Evolutionary conservation across 805 yeast genomes (phyloP), one percentile per base, ranked within the genome.

Genomic region (Isabelozyma gotoi): DNA sequence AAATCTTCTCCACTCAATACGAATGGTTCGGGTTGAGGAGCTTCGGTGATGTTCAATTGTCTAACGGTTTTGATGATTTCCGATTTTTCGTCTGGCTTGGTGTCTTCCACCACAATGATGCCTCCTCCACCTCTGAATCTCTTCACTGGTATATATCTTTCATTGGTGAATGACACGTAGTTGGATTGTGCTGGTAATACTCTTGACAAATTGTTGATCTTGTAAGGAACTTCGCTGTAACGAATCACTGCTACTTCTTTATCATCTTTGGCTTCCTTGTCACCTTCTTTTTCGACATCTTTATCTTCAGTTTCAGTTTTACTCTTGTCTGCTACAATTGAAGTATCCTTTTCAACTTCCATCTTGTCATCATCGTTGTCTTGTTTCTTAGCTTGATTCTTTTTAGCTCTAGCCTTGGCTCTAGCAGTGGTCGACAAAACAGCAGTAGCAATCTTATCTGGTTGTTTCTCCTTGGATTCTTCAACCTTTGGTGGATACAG

Each of bases 351-450:
- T 21, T 50, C 76, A 5, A 69, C 59, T 11, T 74, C 79, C 76
- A 73, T 69, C 21, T 67, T 65, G 5, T 54, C 68, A 44, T 74
- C 71, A 36, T 80, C 78, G 60, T 79, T 69, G 55, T 76, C 78
- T 55, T 74, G 71, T 58, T 77, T 76, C 52, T 73, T 73, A 36
- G 76, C 77, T 48, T 72, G 71, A 33, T 74, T 72, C 68, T 80
- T 81, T 71, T 81, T 84, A 19, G 96, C 96, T 63, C 97, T 83
- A 27, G 92, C 94, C 64, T 87, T 88, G n/a, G 97, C 97, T 63
- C 84, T 85, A 14, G 84, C 88, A 2, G 99, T 92, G 0, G 97
- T 92, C 2, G 97, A 90, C 43, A 94, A 76, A 12, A 94, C 96
- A 2, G 97, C 99, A 34, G 96, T 88, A 2, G 90, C 87, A 39